Base-by-base conservation (phyloP, 2,329 filamentous ascomycete species). In the Penicillium sp. region DNA sequence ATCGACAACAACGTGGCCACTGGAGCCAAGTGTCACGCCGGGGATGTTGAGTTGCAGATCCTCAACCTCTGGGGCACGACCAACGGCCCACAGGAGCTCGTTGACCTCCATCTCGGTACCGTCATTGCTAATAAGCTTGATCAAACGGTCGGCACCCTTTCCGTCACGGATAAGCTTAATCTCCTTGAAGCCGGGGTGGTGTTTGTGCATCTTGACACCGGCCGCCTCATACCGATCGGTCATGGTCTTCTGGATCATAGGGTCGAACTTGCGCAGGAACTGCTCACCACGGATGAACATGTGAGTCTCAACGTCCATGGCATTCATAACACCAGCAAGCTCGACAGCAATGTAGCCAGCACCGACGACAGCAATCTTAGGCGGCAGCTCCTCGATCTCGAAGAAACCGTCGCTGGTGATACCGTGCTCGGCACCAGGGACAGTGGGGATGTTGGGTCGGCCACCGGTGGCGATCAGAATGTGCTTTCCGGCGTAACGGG, bases 321-420 rank as follows among this genome's bases (percentile, higher is more conserved):
- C 77, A 54, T 79, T 76, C 70, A 81, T 69, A 43, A 82, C 78
- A 55, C 80, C 80, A 2, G 80, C 79, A 63, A 82, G 65, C 64
- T 82, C 80, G 37, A 82, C 79, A 6, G 79, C 78, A 52, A 82
- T 81, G 61, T 82, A 82, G 5, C 80, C 80, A 9, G 79, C 79
- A 19, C 80, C 80, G 13, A 81, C 78, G 52, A 82, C 77, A 14
- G 78, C 80, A 53, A 81, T 68, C 66, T 79, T 82, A 56, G 75
- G 78, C 0, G 80, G 80, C 16, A 81, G 66, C n/a, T 79, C 74
- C 59, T 81, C 79, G 21, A 82, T 76, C 59, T 75, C 76, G 59
- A 82, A 82, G 64, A 81, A 82, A 4, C 77, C 80, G 58, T 82
- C 80, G 58, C 77, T 82, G 11, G 78, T 79, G 59, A 82, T 82